Base-by-base conservation (phyloP, 495 filamentous ascomycete species). In the Saxophila tyrrhenica region DNA sequence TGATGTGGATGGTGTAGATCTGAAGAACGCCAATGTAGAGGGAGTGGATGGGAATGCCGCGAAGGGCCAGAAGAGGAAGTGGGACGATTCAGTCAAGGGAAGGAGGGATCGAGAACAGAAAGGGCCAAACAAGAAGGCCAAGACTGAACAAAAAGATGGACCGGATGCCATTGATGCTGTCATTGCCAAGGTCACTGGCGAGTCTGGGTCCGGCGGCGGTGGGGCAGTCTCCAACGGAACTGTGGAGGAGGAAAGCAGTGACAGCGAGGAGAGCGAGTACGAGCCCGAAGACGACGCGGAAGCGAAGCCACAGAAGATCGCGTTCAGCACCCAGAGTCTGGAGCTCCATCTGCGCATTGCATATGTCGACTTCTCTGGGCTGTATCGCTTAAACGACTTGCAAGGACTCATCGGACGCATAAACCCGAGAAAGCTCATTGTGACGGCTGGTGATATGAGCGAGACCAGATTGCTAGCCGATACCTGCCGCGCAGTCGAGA, bases 381-480 rank as follows among this genome's bases (percentile, higher is more conserved):
- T 97, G 39, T 91, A 96, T 67, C 91, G 96, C 64, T 87, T 91
- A 63, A 84, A 89, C 54, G 91, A 85, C 59, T 70, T 99, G 45
- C 85, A 86, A 67, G 96, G 95, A 86, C 73, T 99, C 25, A 86
- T 99, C 23, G 92, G 94, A 0, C 78, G 96, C 2, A 95, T 99
- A 57, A 83, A 89, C 58, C 92, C 92, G 0, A 81, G 89, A 24
- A 97, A 97, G 64, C 75, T 99, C 45, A 91, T 99, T 45, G 75
- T 99, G 25, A 78, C 94, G 16, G 85, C 82, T 43, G 94, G 94
- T 13, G 80, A 76, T 62, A 75, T 77, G 59, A 77, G 82, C 22
- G 91, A 97, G 63, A 96, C 89, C 0, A 67, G 75, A 39, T 69
- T 77, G 3, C 72, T 99, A 19, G 89, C 90, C 9, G 74, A 75